These are phyloP conservation scores for Albifimbria verrucaria DNA, from an alignment of 2,329 filamentous ascomycete genomes.

Conservation along the genomic window DNA sequence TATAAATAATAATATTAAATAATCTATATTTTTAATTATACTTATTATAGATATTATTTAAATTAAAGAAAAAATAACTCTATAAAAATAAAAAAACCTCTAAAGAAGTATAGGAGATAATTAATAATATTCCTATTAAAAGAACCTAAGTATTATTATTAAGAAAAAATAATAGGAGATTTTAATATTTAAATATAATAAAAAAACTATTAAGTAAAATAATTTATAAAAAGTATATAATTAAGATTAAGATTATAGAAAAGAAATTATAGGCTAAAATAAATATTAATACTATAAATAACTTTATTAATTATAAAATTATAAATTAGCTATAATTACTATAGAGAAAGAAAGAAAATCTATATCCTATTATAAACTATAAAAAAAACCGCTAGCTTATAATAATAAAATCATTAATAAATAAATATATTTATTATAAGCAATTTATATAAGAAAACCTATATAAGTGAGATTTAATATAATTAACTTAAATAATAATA, in stretches of 20 bases:
- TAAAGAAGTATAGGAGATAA: conserved; percentile 5
- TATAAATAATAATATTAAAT: neutral
- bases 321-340: neutral
- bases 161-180: neutral
- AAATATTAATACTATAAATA: too few relatives aligned
- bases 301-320: conserved; percentile 5
- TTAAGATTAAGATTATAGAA: neutral
- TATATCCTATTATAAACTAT: neutral
- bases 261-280: neutral
- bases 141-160: conserved; percentile 12
- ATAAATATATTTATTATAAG: neutral
- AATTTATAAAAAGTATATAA: neutral
- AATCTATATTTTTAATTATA: neutral
- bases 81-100: neutral
- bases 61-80: neutral
- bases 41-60: neutral
- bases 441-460: neutral
- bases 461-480: neutral
- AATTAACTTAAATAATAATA: neutral
- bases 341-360: neutral
- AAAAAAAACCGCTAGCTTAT: neutral
- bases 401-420: neutral
- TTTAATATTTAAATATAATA: conserved; percentile 2
- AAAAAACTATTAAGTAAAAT: neutral
- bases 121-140: conserved; percentile 10